These are phyloP conservation scores for Calocybe cyanea DNA, from an alignment of 768 basidiomycete species.

Conservation along the genomic window DNA sequence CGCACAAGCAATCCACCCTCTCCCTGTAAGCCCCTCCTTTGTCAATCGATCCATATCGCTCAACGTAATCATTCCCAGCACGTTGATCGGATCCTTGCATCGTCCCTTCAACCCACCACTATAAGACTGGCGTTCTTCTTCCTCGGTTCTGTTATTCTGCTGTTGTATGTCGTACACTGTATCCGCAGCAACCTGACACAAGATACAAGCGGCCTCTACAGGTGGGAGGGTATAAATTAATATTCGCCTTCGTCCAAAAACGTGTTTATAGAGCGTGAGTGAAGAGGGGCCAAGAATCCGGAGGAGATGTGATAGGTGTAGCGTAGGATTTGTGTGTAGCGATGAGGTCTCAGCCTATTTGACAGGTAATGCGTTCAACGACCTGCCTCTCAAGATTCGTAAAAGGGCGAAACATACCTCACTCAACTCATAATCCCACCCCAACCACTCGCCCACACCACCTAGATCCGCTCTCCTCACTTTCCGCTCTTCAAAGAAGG, in stretches of 20 bases:
- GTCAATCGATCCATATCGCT: slow-evolving; percentile 64
- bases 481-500: slow-evolving; percentile 65
- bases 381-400: neutral
- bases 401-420: slow-evolving; percentile 31
- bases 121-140: slow-evolving; percentile 3
- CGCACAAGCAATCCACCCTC: slow-evolving; percentile 81
- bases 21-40: slow-evolving; percentile 51
- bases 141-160: slow-evolving; percentile 16
- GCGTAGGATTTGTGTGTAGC: slow-evolving; percentile 44
- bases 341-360: slow-evolving; percentile 24
- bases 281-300: slow-evolving; percentile 77
- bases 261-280: slow-evolving; percentile 75
- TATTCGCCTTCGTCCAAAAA: slow-evolving; percentile 70
- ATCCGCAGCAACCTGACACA: slow-evolving; percentile 66
- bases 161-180: slow-evolving; percentile 43
- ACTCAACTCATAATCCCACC: slow-evolving; percentile 67
- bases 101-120: slow-evolving; percentile 29
- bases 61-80: slow-evolving; percentile 79
- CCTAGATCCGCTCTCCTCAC: slow-evolving; percentile 45
- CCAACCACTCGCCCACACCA: slow-evolving; percentile 58
- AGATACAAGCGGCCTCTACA: slow-evolving; percentile 73
- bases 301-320: slow-evolving; percentile 72
- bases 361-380: neutral
- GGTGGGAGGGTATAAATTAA: slow-evolving; percentile 78
- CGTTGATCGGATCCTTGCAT: slow-evolving; percentile 53